Evolutionary conservation across 2,329 filamentous ascomycete genomes (phyloP).

Genomic region (Apiospora sp.): DNA sequence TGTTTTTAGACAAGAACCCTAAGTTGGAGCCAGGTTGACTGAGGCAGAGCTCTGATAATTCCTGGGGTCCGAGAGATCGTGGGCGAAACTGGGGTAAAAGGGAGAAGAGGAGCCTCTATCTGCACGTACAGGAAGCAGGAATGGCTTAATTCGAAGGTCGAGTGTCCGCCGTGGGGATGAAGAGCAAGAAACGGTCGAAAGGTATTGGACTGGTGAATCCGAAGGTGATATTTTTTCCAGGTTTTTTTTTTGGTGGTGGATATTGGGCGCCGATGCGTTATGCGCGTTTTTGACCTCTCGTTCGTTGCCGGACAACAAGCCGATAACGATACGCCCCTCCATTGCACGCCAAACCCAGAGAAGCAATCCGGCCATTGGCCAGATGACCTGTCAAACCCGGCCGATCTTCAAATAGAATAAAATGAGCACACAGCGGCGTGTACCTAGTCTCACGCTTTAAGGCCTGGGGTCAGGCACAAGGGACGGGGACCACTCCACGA

Average conservation of each 20-base stretch:
- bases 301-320: constrained; percentile 1
- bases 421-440: neutral
- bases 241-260: constrained; percentile 17
- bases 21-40: constrained; percentile 11
- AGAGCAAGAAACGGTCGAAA: constrained; percentile 22
- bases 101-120: constrained; percentile 20
- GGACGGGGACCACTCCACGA: neutral
- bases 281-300: constrained; percentile 27
- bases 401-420: constrained; percentile 15
- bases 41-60: constrained; percentile 21
- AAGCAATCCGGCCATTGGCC: constrained; percentile 9
- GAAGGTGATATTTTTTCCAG: constrained; percentile 8
- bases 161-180: constrained; percentile 19
- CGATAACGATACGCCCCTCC: constrained; percentile 17
- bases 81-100: constrained; percentile 21
- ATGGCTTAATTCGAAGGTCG: constrained; percentile 16
- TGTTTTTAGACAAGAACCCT: constrained; percentile 17
- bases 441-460: neutral
- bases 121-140: neutral
- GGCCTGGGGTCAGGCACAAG: constrained; percentile 14
- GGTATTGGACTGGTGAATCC: constrained; percentile 14
- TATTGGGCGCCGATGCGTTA: constrained; percentile 35
- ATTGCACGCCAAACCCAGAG: neutral
- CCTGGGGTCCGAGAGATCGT: constrained; percentile 19
- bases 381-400: constrained; percentile 17